These are phyloP conservation scores for Crepidotus sp. DNA, from an alignment of 1,284 basidiomycete species.

Conservation along the genomic window DNA sequence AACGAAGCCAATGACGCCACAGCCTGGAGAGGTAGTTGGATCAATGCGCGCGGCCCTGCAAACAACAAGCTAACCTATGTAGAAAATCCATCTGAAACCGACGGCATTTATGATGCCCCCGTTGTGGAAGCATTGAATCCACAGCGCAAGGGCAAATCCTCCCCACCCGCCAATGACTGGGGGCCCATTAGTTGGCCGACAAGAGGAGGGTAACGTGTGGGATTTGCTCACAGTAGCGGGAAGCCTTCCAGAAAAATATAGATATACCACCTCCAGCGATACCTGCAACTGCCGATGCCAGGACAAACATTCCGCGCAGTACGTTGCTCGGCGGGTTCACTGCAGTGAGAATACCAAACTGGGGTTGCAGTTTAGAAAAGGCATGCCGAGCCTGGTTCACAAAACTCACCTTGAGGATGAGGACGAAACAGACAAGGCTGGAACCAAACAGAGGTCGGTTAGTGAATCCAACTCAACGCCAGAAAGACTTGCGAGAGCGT, in stretches of 20 bases:
- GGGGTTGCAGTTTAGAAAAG: neutral
- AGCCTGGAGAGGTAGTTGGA: constrained; percentile 30
- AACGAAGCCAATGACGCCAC: constrained; percentile 50
- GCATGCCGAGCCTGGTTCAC: neutral
- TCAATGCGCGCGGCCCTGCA: constrained; percentile 16
- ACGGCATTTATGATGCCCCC: constrained; percentile 75
- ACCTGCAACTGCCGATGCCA: constrained; percentile 74
- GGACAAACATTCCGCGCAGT: constrained; percentile 83
- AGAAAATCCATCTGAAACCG: constrained; percentile 81
- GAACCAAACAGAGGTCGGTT: no score
- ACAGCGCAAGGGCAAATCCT: constrained; percentile 80
- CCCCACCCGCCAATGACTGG: constrained; percentile 77
- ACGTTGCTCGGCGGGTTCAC: constrained; percentile 73
- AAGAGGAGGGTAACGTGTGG: neutral
- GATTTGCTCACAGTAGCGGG: constrained; percentile 45
- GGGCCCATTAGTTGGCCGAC: neutral
- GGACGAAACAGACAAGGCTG: constrained; percentile 79
- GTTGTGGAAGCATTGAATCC: constrained; percentile 76
- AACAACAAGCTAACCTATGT: constrained; percentile 52
- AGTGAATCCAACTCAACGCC: no score
- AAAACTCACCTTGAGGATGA: constrained; percentile 58
- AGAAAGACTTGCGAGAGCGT: no score
- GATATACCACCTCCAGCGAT: constrained; percentile 76
- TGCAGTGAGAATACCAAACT: constrained; percentile 75
- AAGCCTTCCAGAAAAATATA: constrained; percentile 85